phyloP scores from a whole-genome alignment of 257 asterid species.

The Gentiana macrophylla region DNA sequence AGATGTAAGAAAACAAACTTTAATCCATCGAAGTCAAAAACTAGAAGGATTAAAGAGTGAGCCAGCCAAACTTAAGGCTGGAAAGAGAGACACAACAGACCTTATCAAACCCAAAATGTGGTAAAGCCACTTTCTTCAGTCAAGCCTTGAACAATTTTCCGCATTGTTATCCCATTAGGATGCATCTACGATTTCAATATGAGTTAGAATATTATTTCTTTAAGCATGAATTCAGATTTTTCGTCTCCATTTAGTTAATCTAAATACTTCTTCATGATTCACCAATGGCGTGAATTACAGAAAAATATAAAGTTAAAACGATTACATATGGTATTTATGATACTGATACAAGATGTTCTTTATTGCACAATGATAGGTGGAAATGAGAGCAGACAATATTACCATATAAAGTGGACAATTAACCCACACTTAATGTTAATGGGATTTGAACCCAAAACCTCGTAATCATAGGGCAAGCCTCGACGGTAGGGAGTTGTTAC shows the following conservation, averaged over 20 bases:
- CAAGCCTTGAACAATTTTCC: slow-evolving; percentile 85
- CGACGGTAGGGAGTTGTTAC: no score
- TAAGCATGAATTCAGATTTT: slow-evolving; percentile 41
- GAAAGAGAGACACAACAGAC: slow-evolving; percentile 71
- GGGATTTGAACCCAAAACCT: no score
- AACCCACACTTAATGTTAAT: no score
- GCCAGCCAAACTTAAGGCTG: slow-evolving; percentile 46
- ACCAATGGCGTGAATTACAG: slow-evolving; percentile 10
- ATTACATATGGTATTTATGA: no score
- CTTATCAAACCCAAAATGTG: slow-evolving; percentile 63
- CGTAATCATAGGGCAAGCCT: no score
- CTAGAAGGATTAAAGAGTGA: slow-evolving; percentile 48
- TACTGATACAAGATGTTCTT: no score
- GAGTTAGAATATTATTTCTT: slow-evolving; percentile 76
- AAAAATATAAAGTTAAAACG: no score
- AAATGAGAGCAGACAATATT: no score
- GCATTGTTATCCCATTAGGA: slow-evolving; percentile 89
- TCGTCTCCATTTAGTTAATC: slow-evolving; percentile 34
- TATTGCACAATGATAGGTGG: no score
- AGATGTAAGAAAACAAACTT: slow-evolving; percentile 52
- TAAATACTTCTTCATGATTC: slow-evolving; percentile 25
- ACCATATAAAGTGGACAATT: no score
- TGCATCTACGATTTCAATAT: slow-evolving; percentile 98
- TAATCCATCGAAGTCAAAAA: slow-evolving; percentile 65
- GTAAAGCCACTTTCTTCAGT: slow-evolving; percentile 73